phyloP scores from a whole-genome alignment of 306 rosid genomes.

The Dryas octopetala region DNA sequence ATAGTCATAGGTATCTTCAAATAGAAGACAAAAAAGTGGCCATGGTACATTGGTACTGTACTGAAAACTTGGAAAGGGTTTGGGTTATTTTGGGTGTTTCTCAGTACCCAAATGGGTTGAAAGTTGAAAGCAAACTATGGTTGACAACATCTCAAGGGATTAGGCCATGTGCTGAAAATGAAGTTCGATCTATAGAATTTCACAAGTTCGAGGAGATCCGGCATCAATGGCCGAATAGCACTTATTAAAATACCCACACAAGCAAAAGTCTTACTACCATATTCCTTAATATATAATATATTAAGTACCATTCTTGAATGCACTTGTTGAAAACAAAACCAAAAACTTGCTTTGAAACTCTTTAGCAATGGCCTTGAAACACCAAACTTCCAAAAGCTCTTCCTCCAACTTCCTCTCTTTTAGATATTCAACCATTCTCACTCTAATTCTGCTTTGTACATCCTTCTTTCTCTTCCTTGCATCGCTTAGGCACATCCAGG shows the following conservation, averaged over 20 bases:
- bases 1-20: no score
- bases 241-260: neutral
- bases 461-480: slow-evolving; percentile 26
- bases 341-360: neutral
- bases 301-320: neutral
- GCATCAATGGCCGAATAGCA: slow-evolving; percentile 13
- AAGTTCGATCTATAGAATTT: neutral
- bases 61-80: no score
- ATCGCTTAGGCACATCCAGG: slow-evolving; percentile 10
- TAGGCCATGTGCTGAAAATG: slow-evolving; percentile 1
- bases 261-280: neutral
- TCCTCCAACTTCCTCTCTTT: slow-evolving; percentile 14
- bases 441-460: slow-evolving; percentile 8
- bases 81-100: no score
- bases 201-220: slow-evolving; percentile 18
- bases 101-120: no score
- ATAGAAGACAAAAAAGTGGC: no score
- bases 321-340: neutral
- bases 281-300: neutral
- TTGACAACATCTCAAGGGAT: slow-evolving; percentile 6
- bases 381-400: slow-evolving; percentile 16
- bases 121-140: neutral
- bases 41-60: no score
- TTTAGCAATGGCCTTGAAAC: slow-evolving; percentile 18
- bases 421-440: slow-evolving; percentile 9